Evolutionary conservation across 345 rosid species (phyloP).

Genomic region (Triadica sebifera): DNA sequence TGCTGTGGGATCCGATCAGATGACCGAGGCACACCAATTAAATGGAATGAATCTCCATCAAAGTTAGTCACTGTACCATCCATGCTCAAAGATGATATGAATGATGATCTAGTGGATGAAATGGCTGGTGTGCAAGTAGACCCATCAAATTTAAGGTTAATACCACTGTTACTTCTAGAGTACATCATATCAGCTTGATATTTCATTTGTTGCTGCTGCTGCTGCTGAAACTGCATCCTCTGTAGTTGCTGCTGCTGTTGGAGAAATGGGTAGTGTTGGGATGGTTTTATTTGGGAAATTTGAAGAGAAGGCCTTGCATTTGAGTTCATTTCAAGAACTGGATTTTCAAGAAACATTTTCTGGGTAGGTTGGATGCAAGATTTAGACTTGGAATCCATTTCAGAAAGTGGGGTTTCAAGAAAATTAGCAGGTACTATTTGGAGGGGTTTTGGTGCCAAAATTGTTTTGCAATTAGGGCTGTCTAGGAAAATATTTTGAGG

Average conservation of each 20-base stretch:
- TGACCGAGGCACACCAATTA: slow-evolving; percentile 51
- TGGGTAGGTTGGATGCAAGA: slow-evolving; percentile 22
- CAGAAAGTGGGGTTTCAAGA: slow-evolving; percentile 23
- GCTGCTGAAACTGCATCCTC: slow-evolving; percentile 46
- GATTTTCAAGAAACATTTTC: slow-evolving; percentile 42
- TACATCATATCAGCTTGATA: slow-evolving; percentile 38
- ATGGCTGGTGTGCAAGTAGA: slow-evolving; percentile 50
- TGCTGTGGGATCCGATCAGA: slow-evolving; percentile 50
- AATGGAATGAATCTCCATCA: slow-evolving; percentile 50
- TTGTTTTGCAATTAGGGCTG: slow-evolving; percentile 39
- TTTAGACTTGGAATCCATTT: slow-evolving; percentile 32
- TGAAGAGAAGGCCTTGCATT: slow-evolving; percentile 39
- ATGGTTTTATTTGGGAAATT: slow-evolving; percentile 19
- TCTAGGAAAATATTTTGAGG: slow-evolving; percentile 60
- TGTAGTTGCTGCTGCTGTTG: slow-evolving; percentile 41
- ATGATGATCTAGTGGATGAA: slow-evolving; percentile 53
- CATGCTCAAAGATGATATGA: slow-evolving; percentile 64
- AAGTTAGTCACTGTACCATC: slow-evolving; percentile 50
- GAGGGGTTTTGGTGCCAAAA: slow-evolving; percentile 65
- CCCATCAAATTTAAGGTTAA: slow-evolving; percentile 62
- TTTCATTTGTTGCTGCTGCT: slow-evolving; percentile 44
- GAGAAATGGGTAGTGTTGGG: slow-evolving; percentile 42
- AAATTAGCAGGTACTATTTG: slow-evolving; percentile 44
- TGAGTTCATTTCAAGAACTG: slow-evolving; percentile 44
- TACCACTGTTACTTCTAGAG: slow-evolving; percentile 48